phyloP scores from a whole-genome alignment of 2,329 filamentous ascomycete genomes.

The Rutstroemia sp. region DNA sequence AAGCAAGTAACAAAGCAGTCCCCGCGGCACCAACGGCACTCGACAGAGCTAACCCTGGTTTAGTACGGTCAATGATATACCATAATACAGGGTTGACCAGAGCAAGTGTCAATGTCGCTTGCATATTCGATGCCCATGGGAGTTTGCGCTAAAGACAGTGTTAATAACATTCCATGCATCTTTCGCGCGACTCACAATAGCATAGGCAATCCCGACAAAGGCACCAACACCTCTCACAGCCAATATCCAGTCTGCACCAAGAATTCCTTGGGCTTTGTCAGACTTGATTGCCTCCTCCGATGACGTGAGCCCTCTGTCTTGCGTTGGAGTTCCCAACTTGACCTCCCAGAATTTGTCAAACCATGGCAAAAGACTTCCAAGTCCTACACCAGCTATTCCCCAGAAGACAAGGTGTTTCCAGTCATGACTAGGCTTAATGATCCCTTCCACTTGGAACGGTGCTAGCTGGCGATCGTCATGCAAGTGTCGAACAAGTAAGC shows the following conservation, averaged over 20 bases:
- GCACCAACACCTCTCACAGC: conserved; percentile 62
- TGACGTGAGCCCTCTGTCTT: neutral
- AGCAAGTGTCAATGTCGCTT: conserved; percentile 81
- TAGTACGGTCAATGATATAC: conserved; percentile 91
- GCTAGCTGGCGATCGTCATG: conserved; percentile 61
- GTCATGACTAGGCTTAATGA: conserved; percentile 37
- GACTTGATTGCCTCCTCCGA: conserved; percentile 19
- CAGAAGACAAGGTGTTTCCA: conserved; percentile 72
- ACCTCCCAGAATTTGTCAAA: conserved; percentile 70
- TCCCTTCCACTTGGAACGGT: conserved; percentile 45
- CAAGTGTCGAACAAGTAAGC: conserved; percentile 70
- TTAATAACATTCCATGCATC: conserved; percentile 11
- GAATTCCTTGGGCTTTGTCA: conserved; percentile 23
- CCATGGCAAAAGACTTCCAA: conserved; percentile 78
- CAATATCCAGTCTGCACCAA: conserved; percentile 66
- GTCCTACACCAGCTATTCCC: conserved; percentile 68
- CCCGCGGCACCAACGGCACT: conserved; percentile 65
- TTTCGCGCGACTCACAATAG: conserved; percentile 64
- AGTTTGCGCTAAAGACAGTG: conserved; percentile 60
- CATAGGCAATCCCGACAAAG: conserved; percentile 67
- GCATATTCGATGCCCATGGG: conserved; percentile 90
- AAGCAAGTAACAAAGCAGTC: conserved; percentile 63
- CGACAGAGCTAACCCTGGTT: conserved; percentile 75
- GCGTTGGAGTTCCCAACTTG: neutral
- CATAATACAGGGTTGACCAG: conserved; percentile 89